Evolutionary conservation across 2,329 filamentous ascomycete genomes (phyloP), one percentile per base, ranked within the genome.

Genomic region (Xylariales sp.): DNA sequence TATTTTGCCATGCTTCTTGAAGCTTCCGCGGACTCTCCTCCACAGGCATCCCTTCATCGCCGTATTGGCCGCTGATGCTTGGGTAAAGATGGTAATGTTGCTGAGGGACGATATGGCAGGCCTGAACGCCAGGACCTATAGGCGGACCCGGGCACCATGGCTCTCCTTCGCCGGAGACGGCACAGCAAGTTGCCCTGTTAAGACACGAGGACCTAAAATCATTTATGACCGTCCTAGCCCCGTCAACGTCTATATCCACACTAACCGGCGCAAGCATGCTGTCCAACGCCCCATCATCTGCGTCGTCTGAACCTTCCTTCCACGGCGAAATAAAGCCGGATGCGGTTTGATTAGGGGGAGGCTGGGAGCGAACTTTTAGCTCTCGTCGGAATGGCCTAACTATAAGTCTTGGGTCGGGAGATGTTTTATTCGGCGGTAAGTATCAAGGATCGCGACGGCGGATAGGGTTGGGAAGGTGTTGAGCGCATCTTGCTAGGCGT

Each of bases 31-130:
- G 32, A 61, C 50, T 60, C 34, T 46, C 3, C 34, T 56, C 41
- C 14, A 56, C 23, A 12, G 55, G 28, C n/a, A 8, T 32, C 16
- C 28, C 34, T 0, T 55, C 34, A 30, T 45, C 45, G 39, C 32
- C 1, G 8, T 41, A 16, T 46, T 55, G n/a, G 16, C 55, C 4
- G 34, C 49, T 1, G 14, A 23, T 46, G 8, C 3, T 58, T 23
- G 61, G 65, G 10, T 68, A 68, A 14, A 68, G 36, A 30, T 58
- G 18, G 57, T 62, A 68, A 36, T 68, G 39, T 7, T 36, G 16
- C 9, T 58, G 32, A 54, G 61, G 61, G 7, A 68, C 16, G 30
- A 68, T 62, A 46, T 68, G 30, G 23, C 61, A 67, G 49, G 60
- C 65, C 23, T 64, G 2, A 18, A 64, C 32, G 36, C 34, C n/a